Conservation (phyloP, 2,329 filamentous ascomycete species). For the Fusarium palustre region DNA sequence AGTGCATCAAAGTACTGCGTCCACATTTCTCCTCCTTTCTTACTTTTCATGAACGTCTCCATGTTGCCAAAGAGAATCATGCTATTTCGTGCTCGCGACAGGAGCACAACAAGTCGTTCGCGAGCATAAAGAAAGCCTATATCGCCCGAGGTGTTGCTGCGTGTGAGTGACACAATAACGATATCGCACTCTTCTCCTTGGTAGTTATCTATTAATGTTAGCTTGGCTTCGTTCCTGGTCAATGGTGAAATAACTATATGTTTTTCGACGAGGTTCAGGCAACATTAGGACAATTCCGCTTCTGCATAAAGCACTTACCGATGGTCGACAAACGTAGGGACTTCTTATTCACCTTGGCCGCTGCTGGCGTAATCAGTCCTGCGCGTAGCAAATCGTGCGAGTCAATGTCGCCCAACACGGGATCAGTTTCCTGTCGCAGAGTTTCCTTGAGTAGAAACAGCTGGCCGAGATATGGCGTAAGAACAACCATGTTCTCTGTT, state of each 20-base stretch:
- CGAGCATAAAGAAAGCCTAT: constrained; percentile 77
- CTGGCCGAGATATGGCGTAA: constrained; percentile 80
- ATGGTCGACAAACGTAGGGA: constrained; percentile 75
- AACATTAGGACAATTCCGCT: not conserved
- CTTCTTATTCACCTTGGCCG: constrained; percentile 62
- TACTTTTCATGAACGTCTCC: constrained; percentile 71
- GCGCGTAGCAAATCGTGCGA: constrained; percentile 68
- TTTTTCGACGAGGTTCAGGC: not conserved
- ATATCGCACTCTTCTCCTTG: constrained; percentile 83
- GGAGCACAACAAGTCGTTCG: constrained; percentile 76
- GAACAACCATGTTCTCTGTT: constrained; percentile 72
- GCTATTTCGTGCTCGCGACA: constrained; percentile 73
- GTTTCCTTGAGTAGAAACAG: constrained; percentile 66
- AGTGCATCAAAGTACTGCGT: constrained; percentile 66
- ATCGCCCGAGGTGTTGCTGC: constrained; percentile 72
- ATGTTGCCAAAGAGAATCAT: constrained; percentile 79
- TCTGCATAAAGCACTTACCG: constrained; percentile 59
- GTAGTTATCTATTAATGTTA: constrained; percentile 71
- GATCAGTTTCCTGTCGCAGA: constrained; percentile 69
- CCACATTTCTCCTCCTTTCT: constrained; percentile 61
- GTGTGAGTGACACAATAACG: constrained; percentile 74
- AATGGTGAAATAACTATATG: fast-evolving
- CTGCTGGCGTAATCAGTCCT: constrained; percentile 68
- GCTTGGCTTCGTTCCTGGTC: fast-evolving
- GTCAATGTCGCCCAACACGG: constrained; percentile 76